phyloP scores from a whole-genome alignment of 768 basidiomycete genomes.

The Austroboletus eburneus region DNA sequence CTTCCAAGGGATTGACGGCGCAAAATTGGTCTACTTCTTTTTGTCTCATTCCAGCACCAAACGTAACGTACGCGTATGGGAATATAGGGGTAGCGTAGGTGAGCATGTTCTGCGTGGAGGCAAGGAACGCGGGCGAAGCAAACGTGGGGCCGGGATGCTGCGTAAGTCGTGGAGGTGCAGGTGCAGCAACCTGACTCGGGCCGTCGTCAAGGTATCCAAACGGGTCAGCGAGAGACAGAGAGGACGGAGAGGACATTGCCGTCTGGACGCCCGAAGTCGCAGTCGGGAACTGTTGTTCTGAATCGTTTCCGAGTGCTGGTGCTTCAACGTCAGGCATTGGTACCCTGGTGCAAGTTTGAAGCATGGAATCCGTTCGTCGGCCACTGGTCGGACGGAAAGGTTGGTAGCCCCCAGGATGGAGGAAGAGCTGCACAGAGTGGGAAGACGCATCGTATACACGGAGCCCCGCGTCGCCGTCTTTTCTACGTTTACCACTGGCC shows the following conservation, averaged over 20 bases:
- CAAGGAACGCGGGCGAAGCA: conserved; percentile 30
- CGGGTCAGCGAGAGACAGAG: conserved; percentile 50
- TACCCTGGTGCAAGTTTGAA: background rate
- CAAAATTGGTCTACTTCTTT: conserved; percentile 81
- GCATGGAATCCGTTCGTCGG: conserved; percentile 14
- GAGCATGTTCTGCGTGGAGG: conserved; percentile 37
- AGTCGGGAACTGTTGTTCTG: background rate
- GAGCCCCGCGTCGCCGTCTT: conserved; percentile 51
- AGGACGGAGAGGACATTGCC: conserved; percentile 1
- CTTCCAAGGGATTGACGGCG: conserved; percentile 62
- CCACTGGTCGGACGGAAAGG: conserved; percentile 20
- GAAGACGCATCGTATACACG: conserved; percentile 57
- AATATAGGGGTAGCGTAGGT: conserved; percentile 57
- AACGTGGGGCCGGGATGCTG: conserved; percentile 32
- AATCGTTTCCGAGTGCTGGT: background rate
- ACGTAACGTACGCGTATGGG: conserved; percentile 75
- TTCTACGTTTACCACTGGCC: conserved; percentile 46
- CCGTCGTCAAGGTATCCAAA: conserved; percentile 55
- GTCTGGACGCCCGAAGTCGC: background rate
- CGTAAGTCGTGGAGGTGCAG: conserved; percentile 16
- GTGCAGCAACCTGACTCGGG: conserved; percentile 26
- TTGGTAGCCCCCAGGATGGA: conserved; percentile 25
- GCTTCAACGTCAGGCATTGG: background rate
- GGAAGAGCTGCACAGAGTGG: conserved; percentile 46
- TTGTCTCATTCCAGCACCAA: conserved; percentile 82